These are phyloP conservation scores for Cadophora luteo-olivacea DNA, from an alignment of 2,329 filamentous ascomycete genomes.

Conservation along the genomic window DNA sequence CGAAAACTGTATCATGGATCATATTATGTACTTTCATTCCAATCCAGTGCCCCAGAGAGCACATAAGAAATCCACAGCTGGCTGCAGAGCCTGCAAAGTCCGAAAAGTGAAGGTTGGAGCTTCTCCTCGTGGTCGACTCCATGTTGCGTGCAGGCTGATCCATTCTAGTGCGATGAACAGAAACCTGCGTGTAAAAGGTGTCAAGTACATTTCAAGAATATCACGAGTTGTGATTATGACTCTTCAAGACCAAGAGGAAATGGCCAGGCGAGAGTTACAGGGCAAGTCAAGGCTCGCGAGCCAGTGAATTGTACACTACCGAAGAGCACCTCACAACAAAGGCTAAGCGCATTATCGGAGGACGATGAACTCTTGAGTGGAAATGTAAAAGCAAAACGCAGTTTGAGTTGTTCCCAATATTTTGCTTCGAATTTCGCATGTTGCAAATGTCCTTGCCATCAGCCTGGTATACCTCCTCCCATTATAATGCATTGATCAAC, in stretches of 20 bases:
- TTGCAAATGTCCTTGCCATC: constrained; percentile 23
- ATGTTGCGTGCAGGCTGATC: background rate
- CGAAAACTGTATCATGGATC: background rate
- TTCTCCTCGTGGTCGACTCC: background rate
- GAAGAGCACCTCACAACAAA: background rate
- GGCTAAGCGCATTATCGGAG: too few species aligned
- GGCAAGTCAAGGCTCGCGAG: background rate
- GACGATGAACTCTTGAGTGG: background rate
- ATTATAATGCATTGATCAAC: background rate
- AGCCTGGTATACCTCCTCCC: constrained; percentile 14
- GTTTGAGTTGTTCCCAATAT: background rate
- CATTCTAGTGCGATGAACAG: constrained; percentile 28
- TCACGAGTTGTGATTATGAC: constrained; percentile 30
- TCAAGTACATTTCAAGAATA: constrained; percentile 31
- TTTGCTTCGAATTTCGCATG: background rate
- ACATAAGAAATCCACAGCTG: constrained; percentile 32
- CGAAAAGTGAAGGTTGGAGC: constrained; percentile 32
- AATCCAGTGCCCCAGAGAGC: constrained; percentile 25
- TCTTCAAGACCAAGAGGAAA: background rate
- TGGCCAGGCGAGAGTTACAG: background rate
- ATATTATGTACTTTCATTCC: constrained; percentile 22
- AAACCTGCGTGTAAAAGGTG: constrained; percentile 32
- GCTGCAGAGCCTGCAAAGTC: constrained; percentile 30
- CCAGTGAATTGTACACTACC: background rate
- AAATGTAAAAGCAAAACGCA: too few species aligned